Base-by-base conservation (phyloP, 176 grass and related monocot genomes). In the Ensete glaucum region DNA sequence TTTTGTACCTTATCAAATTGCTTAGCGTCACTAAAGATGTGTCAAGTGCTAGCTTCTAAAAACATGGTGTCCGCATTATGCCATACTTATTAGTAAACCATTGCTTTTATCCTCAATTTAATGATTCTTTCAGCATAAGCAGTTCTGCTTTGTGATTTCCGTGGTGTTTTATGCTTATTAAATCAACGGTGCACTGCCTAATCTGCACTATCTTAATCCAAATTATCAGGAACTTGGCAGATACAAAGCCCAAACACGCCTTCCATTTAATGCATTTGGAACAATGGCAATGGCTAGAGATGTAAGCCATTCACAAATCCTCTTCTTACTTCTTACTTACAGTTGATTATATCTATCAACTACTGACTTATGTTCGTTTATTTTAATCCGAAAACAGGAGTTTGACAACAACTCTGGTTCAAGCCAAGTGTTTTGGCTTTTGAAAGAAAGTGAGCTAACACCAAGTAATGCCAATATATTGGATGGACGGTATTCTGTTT, bases 261-360 rank as follows among this genome's bases (percentile, higher is more conserved):
- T 99, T 73, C 95, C 90, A 54, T 99, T 99, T 74, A 99, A 99
- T 75, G 95, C 95, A 71, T 99, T 99, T 79, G 95, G 95, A 53
- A 99, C 95, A 22, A 99, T 99, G 95, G 95, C 91, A 77, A 91
- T 94, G 95, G 95, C 95, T 50, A 94, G 95, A 91, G 95, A 94
- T 22, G 95, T 91, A 94, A 86, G 86, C 50, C 50, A 68, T 79
- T 63, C 64, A 53, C 29, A 72, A 17, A 25, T 76, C 43, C n/a
- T 84, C 74, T 25, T 81, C 52, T 17, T 19, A 2, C 74, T 25
- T 81, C 52, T 17, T 19, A 2, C 22, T 23, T 19, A 2, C 10
- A 34, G 2, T 77, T 43, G 24, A 72, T 54, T 52, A n/a, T 74
- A 21, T 72, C 59, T 24, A 69, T 9, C 76, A 58, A 48, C 13